Percentiles rank a stretch among this genome's conserved stretches.
phyloP scores from a whole-genome alignment of 2,329 filamentous ascomycete species.

The Macrophomina pseudophaseolina region DNA sequence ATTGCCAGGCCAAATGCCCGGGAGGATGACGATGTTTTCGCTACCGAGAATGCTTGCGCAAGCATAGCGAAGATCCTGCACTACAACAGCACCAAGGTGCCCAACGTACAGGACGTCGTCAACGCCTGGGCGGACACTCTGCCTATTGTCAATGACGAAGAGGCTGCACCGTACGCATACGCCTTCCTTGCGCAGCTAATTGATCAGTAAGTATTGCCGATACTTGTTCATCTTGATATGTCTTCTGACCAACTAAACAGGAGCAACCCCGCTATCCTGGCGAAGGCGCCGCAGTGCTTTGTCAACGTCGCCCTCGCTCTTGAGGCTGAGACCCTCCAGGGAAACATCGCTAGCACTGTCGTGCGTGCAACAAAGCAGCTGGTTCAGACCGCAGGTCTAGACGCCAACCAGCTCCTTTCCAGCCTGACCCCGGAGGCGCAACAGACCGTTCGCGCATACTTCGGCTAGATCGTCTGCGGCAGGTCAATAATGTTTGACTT shows the following conservation, averaged over 20 bases:
- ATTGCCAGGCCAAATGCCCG: conserved; percentile 81
- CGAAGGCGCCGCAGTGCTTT: conserved; percentile 80
- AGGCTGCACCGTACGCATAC: conserved; percentile 95
- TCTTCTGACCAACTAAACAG: conserved; percentile 55
- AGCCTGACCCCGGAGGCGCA: conserved; percentile 81
- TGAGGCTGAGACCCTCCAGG: conserved; percentile 87
- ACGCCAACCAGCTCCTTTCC: conserved; percentile 75
- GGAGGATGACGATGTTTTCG: conserved; percentile 92
- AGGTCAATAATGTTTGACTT: not conserved
- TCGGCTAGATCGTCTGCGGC: conserved; percentile 59
- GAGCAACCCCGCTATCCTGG: conserved; percentile 79
- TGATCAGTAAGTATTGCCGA: conserved; percentile 75
- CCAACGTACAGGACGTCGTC: conserved; percentile 75
- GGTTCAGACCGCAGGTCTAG: conserved; percentile 73
- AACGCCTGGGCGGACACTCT: conserved; percentile 89
- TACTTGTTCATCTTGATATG: conserved; percentile 20
- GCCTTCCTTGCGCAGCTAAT: conserved; percentile 90
- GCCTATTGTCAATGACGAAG: conserved; percentile 92
- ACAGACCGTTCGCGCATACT: conserved; percentile 77
- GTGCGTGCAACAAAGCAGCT: conserved; percentile 79
- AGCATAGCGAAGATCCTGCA: conserved; percentile 97
- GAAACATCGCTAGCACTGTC: conserved; percentile 78
- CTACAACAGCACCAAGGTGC: conserved; percentile 79
- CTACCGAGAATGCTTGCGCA: conserved; percentile 95
- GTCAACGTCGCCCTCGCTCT: conserved; percentile 84